phyloP scores from a whole-genome alignment of 2,329 filamentous ascomycete species.

The Dactylellina sp. region DNA sequence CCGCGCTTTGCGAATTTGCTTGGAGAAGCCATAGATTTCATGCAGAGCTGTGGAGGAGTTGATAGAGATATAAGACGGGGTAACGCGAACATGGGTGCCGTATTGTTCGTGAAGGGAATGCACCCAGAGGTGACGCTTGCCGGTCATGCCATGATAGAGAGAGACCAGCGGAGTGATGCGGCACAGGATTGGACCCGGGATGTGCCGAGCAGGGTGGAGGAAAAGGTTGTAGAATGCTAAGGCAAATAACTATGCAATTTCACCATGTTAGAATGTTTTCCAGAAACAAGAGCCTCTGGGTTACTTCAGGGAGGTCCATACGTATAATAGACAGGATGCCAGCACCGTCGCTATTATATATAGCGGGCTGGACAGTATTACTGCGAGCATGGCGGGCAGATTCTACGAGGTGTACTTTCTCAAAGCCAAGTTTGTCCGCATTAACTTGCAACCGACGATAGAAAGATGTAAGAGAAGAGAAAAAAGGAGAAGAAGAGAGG shows the following conservation, averaged over 20 bases:
- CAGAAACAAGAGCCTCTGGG: neutral
- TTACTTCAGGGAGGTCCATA: slow-evolving; percentile 15
- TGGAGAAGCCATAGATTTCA: slow-evolving; percentile 67
- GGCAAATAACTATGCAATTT: slow-evolving; percentile 54
- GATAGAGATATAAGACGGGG: slow-evolving; percentile 58
- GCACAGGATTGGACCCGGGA: slow-evolving; percentile 74
- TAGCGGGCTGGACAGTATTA: slow-evolving; percentile 47
- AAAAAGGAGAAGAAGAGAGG: slow-evolving; percentile 12
- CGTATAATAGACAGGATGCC: slow-evolving; percentile 41
- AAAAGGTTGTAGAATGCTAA: slow-evolving; percentile 68
- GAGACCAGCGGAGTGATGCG: slow-evolving; percentile 71
- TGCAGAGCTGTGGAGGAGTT: slow-evolving; percentile 63
- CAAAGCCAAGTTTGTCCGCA: slow-evolving; percentile 17
- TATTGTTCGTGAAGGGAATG: slow-evolving; percentile 78
- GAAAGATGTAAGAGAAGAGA: slow-evolving; percentile 5
- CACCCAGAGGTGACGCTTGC: slow-evolving; percentile 80
- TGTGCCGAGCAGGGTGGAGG: slow-evolving; percentile 73
- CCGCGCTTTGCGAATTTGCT: slow-evolving; percentile 67
- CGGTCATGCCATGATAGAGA: slow-evolving; percentile 79
- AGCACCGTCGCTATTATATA: slow-evolving; percentile 41
- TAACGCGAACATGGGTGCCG: slow-evolving; percentile 65
- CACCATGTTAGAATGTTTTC: neutral
- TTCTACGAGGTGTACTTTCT: slow-evolving; percentile 9
- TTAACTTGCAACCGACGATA: slow-evolving; percentile 33
- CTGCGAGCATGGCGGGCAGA: slow-evolving; percentile 23